Conservation (phyloP, 495 filamentous ascomycete genomes). For the Talaromyces ruber region DNA sequence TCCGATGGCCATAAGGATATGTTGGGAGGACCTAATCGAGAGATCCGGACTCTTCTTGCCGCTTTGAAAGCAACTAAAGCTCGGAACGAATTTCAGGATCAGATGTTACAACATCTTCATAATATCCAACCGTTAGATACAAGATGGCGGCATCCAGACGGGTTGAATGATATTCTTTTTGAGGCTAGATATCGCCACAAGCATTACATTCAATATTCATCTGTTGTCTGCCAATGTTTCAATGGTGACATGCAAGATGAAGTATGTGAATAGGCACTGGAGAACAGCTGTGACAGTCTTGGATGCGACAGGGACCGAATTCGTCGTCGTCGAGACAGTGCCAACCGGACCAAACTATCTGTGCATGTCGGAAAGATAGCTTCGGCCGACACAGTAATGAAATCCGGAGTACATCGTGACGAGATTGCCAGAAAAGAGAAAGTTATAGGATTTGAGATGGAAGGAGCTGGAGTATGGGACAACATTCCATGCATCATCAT, state of each 20-base stretch:
- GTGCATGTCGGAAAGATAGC: conserved; percentile 8
- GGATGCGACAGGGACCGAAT: background rate
- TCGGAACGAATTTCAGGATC: background rate
- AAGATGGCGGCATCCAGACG: background rate
- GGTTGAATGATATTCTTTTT: background rate
- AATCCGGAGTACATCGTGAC: conserved; percentile 16
- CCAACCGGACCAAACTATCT: background rate
- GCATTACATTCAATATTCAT: background rate
- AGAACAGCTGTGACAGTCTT: background rate
- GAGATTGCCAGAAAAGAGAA: conserved; percentile 1
- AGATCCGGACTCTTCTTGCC: background rate
- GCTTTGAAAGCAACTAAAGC: background rate
- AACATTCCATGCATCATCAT: conserved; percentile 29
- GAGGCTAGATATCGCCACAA: background rate
- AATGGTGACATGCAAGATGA: background rate
- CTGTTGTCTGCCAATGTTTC: background rate
- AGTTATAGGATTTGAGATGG: conserved; percentile 34
- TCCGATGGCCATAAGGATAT: conserved; percentile 11
- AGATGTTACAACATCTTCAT: background rate
- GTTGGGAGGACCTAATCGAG: background rate
- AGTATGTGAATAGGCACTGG: background rate
- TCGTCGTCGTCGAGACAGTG: background rate
- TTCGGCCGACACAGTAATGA: conserved; percentile 18
- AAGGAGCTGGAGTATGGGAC: conserved; percentile 31
- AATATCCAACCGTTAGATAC: background rate